Percentiles rank a stretch among this genome's conserved stretches.
Conservation (phyloP, 371 early-diverging fungal species). For the Synchytrium microbalum region DNA sequence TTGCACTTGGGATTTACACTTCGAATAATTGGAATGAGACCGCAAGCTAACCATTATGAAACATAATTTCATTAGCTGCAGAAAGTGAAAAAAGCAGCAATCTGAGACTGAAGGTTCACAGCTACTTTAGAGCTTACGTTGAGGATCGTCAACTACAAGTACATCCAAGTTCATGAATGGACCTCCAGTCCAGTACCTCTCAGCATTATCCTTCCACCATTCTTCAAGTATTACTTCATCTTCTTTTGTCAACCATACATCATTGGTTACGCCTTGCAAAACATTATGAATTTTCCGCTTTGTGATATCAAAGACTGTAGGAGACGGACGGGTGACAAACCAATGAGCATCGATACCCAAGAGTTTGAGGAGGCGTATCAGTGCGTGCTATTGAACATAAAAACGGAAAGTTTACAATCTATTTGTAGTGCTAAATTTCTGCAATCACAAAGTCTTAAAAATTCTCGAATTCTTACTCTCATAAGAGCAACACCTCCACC, state of each 20-base stretch:
- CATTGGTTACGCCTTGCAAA: constrained; percentile 75
- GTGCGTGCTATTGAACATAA: constrained; percentile 78
- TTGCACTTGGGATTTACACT: constrained; percentile 55
- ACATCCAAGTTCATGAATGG: constrained; percentile 62
- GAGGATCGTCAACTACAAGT: constrained; percentile 84
- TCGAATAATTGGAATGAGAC: constrained; percentile 68
- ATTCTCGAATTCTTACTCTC: no score
- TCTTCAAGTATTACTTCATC: constrained; percentile 62
- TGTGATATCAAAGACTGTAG: constrained; percentile 72
- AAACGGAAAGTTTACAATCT: no score
- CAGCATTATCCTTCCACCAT: constrained; percentile 71
- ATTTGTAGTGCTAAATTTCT: no score
- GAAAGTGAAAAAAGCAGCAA: constrained; percentile 2
- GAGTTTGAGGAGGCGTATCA: constrained; percentile 59
- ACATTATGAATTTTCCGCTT: constrained; percentile 69
- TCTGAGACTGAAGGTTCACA: not conserved
- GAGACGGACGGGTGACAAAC: constrained; percentile 65
- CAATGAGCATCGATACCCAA: constrained; percentile 59
- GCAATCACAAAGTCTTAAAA: no score
- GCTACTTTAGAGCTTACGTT: constrained; percentile 36
- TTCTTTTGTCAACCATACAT: constrained; percentile 50
- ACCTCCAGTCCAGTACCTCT: constrained; percentile 67
- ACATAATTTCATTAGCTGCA: constrained; percentile 7
- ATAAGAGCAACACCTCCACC: constrained; percentile 89
- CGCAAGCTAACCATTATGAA: constrained; percentile 38